Evolutionary conservation across 495 filamentous ascomycete genomes (phyloP).

Genomic region (Filosporella fistucella): DNA sequence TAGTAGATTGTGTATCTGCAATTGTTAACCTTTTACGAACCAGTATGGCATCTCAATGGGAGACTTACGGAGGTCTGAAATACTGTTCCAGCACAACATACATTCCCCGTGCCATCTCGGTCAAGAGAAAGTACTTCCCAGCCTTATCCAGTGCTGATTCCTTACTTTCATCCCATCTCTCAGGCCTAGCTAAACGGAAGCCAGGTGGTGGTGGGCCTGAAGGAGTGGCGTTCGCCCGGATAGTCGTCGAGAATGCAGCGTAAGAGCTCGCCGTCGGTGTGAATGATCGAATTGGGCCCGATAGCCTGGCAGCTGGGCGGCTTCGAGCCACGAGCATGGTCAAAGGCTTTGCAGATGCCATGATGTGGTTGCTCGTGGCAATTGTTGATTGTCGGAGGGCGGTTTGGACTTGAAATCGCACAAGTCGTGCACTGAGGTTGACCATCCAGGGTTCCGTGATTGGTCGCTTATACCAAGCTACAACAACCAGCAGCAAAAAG

Average conservation of each 20-base stretch:
- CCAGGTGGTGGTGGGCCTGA: slow-evolving; percentile 69
- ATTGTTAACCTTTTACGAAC: slow-evolving; percentile 4
- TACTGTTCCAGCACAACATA: slow-evolving; percentile 97
- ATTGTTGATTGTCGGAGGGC: slow-evolving; percentile 20
- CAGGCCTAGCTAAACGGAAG: slow-evolving; percentile 66
- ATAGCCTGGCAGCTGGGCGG: slow-evolving; percentile 32
- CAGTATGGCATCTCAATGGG: slow-evolving; percentile 10
- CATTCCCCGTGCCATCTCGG: slow-evolving; percentile 96
- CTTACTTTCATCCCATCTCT: slow-evolving; percentile 64
- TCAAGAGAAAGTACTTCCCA: slow-evolving; percentile 89
- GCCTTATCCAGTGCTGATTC: slow-evolving; percentile 75
- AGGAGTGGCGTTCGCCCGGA: slow-evolving; percentile 73
- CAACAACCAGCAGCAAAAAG: slow-evolving; percentile 18
- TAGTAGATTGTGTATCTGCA: slow-evolving; percentile 94
- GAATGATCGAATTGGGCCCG: slow-evolving; percentile 16
- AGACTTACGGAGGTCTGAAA: slow-evolving; percentile 91
- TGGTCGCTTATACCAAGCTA: slow-evolving; percentile 12
- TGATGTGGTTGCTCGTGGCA: slow-evolving; percentile 31
- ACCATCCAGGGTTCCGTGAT: slow-evolving; percentile 15
- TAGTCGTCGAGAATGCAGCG: slow-evolving; percentile 37
- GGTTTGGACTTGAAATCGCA: too few relatives aligned
- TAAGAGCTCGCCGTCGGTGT: slow-evolving; percentile 30
- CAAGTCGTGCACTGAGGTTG: slow-evolving; percentile 1
- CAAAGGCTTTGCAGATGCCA: slow-evolving; percentile 50
- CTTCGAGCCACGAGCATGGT: slow-evolving; percentile 45